These are phyloP conservation scores for Rheum nobile DNA, from an alignment of 148 eudicot species.

Conservation along the genomic window DNA sequence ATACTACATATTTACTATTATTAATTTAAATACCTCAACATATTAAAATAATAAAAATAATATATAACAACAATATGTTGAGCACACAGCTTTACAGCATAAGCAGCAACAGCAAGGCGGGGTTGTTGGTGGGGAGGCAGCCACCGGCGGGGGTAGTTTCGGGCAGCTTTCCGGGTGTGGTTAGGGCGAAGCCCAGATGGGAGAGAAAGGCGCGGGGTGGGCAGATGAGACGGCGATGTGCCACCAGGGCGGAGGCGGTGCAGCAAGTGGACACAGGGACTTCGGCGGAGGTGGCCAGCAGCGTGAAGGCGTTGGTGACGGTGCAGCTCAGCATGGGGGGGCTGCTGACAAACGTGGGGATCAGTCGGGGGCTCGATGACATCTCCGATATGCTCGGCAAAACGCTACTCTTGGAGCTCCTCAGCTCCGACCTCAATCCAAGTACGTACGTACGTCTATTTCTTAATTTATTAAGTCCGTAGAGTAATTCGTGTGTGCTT, in stretches of 20 bases:
- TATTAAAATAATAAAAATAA: no score
- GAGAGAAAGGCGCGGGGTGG: background rate
- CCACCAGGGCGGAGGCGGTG: background rate
- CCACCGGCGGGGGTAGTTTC: background rate
- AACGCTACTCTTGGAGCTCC: slow-evolving; percentile 25
- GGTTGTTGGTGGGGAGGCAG: background rate
- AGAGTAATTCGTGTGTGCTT: no score
- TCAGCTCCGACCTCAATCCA: slow-evolving; percentile 22
- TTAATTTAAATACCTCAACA: no score
- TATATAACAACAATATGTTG: background rate
- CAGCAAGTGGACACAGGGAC: background rate
- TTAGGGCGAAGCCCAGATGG: background rate
- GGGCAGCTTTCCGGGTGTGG: background rate
- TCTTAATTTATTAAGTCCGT: no score
- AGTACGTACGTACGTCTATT: slow-evolving; percentile 29
- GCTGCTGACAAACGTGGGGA: slow-evolving; percentile 4
- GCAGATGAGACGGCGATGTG: background rate
- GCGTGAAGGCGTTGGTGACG: slow-evolving; percentile 18
- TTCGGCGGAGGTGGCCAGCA: background rate
- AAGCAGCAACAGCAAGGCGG: background rate
- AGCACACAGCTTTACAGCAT: background rate
- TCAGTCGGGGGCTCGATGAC: slow-evolving; percentile 23
- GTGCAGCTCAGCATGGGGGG: slow-evolving; percentile 18
- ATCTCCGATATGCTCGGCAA: slow-evolving; percentile 23
- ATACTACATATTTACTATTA: no score